Evolutionary conservation across 208 protist genomes (phyloP).

Genomic region (Crithidia bombi): DNA sequence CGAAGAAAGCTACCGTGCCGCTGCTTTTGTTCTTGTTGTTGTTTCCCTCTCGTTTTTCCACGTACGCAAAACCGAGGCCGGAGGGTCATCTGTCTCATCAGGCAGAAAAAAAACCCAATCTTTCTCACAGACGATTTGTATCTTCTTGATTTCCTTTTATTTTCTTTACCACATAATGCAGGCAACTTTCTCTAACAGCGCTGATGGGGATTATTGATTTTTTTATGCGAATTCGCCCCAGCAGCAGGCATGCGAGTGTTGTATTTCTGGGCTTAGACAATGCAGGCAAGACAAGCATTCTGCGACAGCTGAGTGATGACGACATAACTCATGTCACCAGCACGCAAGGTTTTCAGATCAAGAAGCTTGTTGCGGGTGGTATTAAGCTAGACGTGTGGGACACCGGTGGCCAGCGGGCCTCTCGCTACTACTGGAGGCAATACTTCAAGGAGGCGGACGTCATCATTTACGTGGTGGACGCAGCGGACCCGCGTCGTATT

Average conservation of each 20-base stretch:
- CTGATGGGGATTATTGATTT: slow-evolving; percentile 93
- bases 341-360: slow-evolving; percentile 98
- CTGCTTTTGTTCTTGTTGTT: too few species aligned
- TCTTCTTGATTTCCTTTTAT: background rate
- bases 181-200: too few species aligned
- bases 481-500: slow-evolving; percentile 85
- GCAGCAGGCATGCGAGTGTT: slow-evolving; percentile 83
- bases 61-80: too few species aligned
- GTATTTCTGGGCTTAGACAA: slow-evolving; percentile 98
- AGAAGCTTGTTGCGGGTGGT: slow-evolving; percentile 87
- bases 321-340: slow-evolving; percentile 93
- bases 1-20: too few species aligned
- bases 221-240: slow-evolving; percentile 83
- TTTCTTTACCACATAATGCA: too few species aligned
- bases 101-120: too few species aligned
- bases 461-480: slow-evolving; percentile 95
- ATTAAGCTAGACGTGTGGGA: slow-evolving; percentile 98
- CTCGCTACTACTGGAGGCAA: slow-evolving; percentile 97
- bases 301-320: slow-evolving; percentile 94
- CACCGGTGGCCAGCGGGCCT: slow-evolving; percentile 94
- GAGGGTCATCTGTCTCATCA: too few species aligned
- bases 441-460: slow-evolving; percentile 96
- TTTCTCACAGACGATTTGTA: too few species aligned
- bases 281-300: slow-evolving; percentile 96
- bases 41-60: too few species aligned